phyloP scores from a whole-genome alignment of 805 yeast genomes.

The Candida orba region DNA sequence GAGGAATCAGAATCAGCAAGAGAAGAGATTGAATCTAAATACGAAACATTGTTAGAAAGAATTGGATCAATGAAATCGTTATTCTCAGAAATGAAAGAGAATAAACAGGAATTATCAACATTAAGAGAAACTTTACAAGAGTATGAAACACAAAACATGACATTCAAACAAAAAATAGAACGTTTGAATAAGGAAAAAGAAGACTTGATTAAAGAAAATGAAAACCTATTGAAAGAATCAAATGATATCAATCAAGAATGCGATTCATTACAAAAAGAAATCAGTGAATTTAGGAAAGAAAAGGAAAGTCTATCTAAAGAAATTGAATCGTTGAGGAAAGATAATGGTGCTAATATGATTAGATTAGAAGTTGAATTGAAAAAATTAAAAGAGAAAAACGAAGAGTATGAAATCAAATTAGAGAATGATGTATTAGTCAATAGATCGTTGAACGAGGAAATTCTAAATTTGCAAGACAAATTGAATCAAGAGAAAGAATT shows the following conservation, averaged over 20 bases:
- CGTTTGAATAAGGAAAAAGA: constrained; percentile 26
- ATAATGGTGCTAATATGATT: neutral
- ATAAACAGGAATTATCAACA: constrained; percentile 54
- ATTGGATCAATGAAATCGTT: constrained; percentile 68
- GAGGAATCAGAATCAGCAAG: constrained; percentile 40
- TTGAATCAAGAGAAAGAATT: constrained; percentile 1
- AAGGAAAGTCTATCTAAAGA: constrained; percentile 43
- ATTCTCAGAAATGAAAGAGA: constrained; percentile 65
- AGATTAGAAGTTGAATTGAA: constrained; percentile 33
- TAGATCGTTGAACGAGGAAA: constrained; percentile 31
- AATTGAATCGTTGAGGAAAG: constrained; percentile 40
- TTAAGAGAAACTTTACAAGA: constrained; percentile 44
- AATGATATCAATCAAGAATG: constrained; percentile 5
- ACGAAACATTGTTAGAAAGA: constrained; percentile 54
- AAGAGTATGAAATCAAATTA: constrained; percentile 29
- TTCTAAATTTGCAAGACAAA: constrained; percentile 23
- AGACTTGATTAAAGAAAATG: constrained; percentile 27
- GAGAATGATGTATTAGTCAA: constrained; percentile 29
- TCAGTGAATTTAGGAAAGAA: constrained; percentile 27
- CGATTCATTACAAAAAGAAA: constrained; percentile 3
- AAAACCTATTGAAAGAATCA: constrained; percentile 1
- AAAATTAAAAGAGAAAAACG: constrained; percentile 31
- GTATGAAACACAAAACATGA: constrained; percentile 36
- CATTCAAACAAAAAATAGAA: constrained; percentile 28
- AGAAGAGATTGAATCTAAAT: constrained; percentile 49